Evolutionary conservation across 1,284 basidiomycete species (phyloP).

Genomic region (Irpex lacteus): DNA sequence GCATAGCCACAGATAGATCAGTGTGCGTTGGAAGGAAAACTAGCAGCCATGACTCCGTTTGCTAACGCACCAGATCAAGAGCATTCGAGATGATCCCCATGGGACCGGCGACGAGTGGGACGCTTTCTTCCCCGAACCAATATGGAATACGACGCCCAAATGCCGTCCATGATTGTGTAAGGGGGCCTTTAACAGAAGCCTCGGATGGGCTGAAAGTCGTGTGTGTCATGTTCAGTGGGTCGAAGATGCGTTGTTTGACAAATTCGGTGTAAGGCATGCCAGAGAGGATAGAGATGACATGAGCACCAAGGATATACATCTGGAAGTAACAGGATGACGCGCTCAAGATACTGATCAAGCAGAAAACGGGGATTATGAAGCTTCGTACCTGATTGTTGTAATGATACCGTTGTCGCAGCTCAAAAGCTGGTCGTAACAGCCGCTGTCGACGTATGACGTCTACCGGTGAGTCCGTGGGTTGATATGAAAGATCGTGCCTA

Average conservation of each 20-base stretch:
- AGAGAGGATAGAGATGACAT: conserved; percentile 30
- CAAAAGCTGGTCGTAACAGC: conserved; percentile 30
- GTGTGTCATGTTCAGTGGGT: conserved; percentile 40
- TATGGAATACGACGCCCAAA: conserved; percentile 22
- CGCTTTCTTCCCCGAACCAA: conserved; percentile 15
- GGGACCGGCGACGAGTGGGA: conserved; percentile 33
- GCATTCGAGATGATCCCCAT: conserved; percentile 38
- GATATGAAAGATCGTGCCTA: conserved; percentile 31
- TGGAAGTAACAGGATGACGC: conserved; percentile 10
- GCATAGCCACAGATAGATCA: too few species aligned
- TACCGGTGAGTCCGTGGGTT: conserved; percentile 24
- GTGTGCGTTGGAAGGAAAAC: too few species aligned
- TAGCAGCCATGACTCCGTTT: too few species aligned
- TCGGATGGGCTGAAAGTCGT: conserved; percentile 41
- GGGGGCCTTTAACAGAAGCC: conserved; percentile 31
- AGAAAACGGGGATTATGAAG: background rate
- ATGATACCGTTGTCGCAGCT: conserved; percentile 32
- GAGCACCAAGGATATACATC: conserved; percentile 33
- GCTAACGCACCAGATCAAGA: conserved; percentile 22
- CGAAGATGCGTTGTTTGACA: conserved; percentile 38
- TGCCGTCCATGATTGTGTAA: conserved; percentile 31
- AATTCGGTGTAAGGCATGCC: conserved; percentile 34
- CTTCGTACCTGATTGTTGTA: conserved; percentile 34
- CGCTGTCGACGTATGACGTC: conserved; percentile 27
- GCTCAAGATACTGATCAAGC: background rate